These are phyloP conservation scores for Mortierella claussenii DNA, from an alignment of 192 early-diverging fungal species.

Conservation along the genomic window DNA sequence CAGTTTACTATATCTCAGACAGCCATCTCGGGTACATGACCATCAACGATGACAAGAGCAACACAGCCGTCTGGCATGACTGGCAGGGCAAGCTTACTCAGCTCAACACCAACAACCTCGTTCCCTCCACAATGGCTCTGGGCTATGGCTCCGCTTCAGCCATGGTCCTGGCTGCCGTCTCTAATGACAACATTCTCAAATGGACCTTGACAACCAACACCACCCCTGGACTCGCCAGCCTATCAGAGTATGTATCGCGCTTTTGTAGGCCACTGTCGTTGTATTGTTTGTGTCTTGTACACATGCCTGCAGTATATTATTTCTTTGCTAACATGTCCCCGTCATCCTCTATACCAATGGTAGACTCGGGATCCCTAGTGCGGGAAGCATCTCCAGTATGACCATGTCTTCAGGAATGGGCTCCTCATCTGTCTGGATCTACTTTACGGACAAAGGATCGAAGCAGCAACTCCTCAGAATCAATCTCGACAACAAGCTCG, in stretches of 20 bases:
- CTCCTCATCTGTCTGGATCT: not conserved
- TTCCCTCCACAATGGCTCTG: not conserved
- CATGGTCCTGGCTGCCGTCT: not conserved
- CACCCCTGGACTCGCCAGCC: not conserved
- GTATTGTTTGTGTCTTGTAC: no score
- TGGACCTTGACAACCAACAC: not conserved
- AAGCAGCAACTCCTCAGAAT: not conserved
- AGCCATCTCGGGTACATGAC: not conserved
- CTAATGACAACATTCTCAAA: not conserved
- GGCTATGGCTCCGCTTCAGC: not conserved
- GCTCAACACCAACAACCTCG: not conserved
- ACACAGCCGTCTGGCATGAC: not conserved
- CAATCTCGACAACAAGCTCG: not conserved
- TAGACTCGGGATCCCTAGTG: not conserved
- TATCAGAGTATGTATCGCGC: not conserved
- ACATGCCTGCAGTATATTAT: no score
- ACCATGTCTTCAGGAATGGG: not conserved
- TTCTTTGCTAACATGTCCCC: no score
- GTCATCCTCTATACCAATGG: no score
- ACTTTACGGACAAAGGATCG: not conserved
- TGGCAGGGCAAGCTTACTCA: not conserved
- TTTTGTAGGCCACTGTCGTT: no score
- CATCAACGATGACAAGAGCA: not conserved
- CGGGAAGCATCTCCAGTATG: not conserved
- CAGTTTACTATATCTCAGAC: not conserved